Conservation (phyloP, 768 basidiomycete genomes). For the Pleurotus pulmonarius region DNA sequence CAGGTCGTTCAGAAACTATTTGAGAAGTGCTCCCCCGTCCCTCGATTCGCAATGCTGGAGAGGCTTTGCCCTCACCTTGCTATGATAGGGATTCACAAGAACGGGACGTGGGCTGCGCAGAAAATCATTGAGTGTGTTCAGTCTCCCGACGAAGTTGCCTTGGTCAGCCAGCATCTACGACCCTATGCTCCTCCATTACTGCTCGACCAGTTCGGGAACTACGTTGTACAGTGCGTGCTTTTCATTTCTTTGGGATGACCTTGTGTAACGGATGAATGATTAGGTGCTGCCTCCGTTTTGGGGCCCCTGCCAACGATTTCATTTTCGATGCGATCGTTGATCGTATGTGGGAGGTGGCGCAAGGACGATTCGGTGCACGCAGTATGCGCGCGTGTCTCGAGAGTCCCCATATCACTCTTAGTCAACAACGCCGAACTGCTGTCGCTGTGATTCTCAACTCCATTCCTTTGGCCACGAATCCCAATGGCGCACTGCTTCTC, state of each 20-base stretch:
- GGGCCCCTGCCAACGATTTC: conserved; percentile 86
- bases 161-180: conserved; percentile 83
- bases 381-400: conserved; percentile 98
- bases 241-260: background rate
- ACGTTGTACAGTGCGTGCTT: conserved; percentile 82
- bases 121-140: conserved; percentile 97
- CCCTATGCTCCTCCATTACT: conserved; percentile 92
- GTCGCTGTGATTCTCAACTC: conserved; percentile 95
- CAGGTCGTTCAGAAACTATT: conserved; percentile 97
- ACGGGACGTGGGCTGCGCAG: conserved; percentile 99
- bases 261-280: background rate
- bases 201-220: conserved; percentile 91
- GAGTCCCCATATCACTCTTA: conserved; percentile 79
- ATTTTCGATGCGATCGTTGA: conserved; percentile 98
- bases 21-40: conserved; percentile 75
- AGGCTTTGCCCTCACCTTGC: conserved; percentile 91
- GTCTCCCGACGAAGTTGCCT: conserved; percentile 77
- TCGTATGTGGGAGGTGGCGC: conserved; percentile 97
- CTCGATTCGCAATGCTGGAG: conserved; percentile 89
- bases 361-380: conserved; percentile 95
- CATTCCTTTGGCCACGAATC: conserved; percentile 95
- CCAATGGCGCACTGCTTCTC: conserved; percentile 91
- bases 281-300: conserved; percentile 89
- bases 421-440: conserved; percentile 93
- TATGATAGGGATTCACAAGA: conserved; percentile 98